phyloP scores from a whole-genome alignment of 805 yeast genomes.

The Barnettozyma wickerhamii region DNA sequence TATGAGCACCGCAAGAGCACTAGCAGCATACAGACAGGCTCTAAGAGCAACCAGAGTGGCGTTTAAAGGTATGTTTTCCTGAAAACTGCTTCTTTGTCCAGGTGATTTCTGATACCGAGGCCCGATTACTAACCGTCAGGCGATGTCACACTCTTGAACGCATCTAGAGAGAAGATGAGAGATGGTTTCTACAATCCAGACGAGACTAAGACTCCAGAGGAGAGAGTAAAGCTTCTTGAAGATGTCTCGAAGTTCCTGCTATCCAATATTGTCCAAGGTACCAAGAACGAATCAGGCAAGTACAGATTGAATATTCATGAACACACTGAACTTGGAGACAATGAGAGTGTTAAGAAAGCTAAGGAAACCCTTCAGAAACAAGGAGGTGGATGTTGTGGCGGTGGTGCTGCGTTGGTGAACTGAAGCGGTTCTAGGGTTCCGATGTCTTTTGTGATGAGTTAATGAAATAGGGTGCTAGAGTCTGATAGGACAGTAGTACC shows the following conservation, averaged over 20 bases:
- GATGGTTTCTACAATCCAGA: constrained; percentile 49
- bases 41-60: constrained; percentile 63
- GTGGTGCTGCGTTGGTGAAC: constrained; percentile 29
- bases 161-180: constrained; percentile 59
- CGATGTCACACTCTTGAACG: constrained; percentile 40
- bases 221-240: constrained; percentile 52
- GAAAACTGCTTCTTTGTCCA: background rate
- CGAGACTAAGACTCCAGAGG: constrained; percentile 41
- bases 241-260: constrained; percentile 69
- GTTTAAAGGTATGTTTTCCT: constrained; percentile 35
- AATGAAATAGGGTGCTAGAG: background rate
- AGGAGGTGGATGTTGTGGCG: constrained; percentile 58
- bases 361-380: constrained; percentile 42
- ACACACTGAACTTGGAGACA: constrained; percentile 87
- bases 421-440: background rate
- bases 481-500: background rate
- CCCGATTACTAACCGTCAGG: constrained; percentile 24
- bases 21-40: constrained; percentile 60
- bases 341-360: constrained; percentile 64
- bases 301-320: constrained; percentile 67
- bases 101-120: too few relatives aligned
- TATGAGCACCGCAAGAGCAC: constrained; percentile 24
- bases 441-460: background rate
- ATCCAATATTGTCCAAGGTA: constrained; percentile 86
- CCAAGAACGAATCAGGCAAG: constrained; percentile 37